Evolutionary conservation across 177 flowering plant genomes (phyloP).

Genomic region (Vitis hybrid): DNA sequence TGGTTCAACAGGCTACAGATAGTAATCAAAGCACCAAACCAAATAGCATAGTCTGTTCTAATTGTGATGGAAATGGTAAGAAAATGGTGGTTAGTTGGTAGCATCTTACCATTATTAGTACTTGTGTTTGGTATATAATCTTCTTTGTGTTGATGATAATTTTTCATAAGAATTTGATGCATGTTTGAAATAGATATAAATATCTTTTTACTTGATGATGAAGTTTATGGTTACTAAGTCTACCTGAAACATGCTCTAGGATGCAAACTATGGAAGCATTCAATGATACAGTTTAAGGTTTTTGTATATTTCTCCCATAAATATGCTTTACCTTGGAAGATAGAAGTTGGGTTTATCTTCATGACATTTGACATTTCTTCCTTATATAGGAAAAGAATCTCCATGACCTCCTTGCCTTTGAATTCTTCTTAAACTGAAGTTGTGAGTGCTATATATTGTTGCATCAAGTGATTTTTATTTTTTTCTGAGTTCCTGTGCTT

Average conservation of each 20-base stretch:
- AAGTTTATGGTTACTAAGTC: not conserved
- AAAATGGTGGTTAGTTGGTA: not conserved
- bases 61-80: conserved; percentile 93
- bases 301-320: not conserved
- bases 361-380: no score
- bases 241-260: not conserved
- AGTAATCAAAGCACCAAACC: conserved; percentile 35
- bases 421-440: no score
- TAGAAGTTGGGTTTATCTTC: no score
- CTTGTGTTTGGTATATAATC: not conserved
- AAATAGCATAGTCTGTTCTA: conserved; percentile 64
- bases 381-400: no score
- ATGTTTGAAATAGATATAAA: not conserved
- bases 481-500: no score
- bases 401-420: no score
- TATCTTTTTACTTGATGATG: not conserved
- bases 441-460: no score
- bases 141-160: not conserved
- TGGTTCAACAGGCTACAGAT: conserved; percentile 52
- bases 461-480: no score
- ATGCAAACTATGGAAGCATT: not conserved
- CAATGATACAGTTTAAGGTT: not conserved
- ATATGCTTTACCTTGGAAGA: no score
- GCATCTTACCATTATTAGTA: not conserved
- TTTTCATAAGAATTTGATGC: not conserved